Percentiles rank a stretch among this genome's conserved stretches.
Conservation (phyloP, 805 yeast species). For the Tetrapisispora fleetii region DNA sequence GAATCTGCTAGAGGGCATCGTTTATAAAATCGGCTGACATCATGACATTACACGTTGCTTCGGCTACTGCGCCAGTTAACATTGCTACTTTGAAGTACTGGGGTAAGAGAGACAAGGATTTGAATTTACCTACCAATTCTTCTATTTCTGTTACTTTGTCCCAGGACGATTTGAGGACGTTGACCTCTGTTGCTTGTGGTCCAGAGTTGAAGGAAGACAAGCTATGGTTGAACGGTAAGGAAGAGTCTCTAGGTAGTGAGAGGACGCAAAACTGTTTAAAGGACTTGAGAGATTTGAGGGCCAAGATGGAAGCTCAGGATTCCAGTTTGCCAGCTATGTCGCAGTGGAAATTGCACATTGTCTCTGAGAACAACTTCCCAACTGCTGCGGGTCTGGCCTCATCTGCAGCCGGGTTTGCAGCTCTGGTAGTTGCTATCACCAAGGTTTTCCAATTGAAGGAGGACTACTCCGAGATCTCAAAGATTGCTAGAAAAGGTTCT, state of each 20-base stretch:
- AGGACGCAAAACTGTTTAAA: slow-evolving; percentile 63
- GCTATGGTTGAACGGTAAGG: slow-evolving; percentile 78
- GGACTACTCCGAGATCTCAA: slow-evolving; percentile 73
- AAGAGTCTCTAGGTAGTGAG: slow-evolving; percentile 57
- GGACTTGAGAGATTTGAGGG: slow-evolving; percentile 64
- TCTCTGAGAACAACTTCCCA: slow-evolving; percentile 93
- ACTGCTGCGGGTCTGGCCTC: slow-evolving; percentile 99
- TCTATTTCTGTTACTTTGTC: slow-evolving; percentile 91
- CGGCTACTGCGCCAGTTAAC: slow-evolving; percentile 94
- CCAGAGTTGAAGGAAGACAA: slow-evolving; percentile 48
- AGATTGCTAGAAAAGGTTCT: slow-evolving; percentile 94
- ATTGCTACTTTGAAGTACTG: slow-evolving; percentile 96
- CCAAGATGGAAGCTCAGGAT: slow-evolving; percentile 46
- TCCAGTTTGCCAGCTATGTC: slow-evolving; percentile 50
- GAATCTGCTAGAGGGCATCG: too few relatives aligned
- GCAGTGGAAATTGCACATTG: slow-evolving; percentile 61
- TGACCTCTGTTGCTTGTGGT: slow-evolving; percentile 78
- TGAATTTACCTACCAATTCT: slow-evolving; percentile 92
- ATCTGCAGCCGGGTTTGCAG: slow-evolving; percentile 98
- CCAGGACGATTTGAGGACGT: slow-evolving; percentile 82
- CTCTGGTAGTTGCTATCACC: slow-evolving; percentile 84
- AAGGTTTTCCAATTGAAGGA: slow-evolving; percentile 78
- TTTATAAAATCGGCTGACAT: too few relatives aligned
- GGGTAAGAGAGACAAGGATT: slow-evolving; percentile 89
- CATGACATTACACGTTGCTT: slow-evolving; percentile 56